Evolutionary conservation across 306 rosid species (phyloP).

Genomic region (Corylus heterophylla): DNA sequence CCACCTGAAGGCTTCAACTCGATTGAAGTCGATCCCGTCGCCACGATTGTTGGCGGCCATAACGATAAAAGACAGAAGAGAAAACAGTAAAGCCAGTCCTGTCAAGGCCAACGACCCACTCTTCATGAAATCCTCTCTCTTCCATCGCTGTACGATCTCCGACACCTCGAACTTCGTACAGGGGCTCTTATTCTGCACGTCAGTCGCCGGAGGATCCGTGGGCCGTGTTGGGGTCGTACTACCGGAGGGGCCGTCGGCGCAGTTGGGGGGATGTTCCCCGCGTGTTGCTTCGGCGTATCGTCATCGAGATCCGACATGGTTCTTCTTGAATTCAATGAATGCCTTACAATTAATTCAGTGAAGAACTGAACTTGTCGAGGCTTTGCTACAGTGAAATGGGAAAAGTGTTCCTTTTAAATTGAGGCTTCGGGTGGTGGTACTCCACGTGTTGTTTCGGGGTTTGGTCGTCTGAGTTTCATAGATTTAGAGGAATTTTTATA

Average conservation of each 20-base stretch:
- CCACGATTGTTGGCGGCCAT: too few species aligned
- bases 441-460: too few species aligned
- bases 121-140: conserved; percentile 60
- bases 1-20: background rate
- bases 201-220: background rate
- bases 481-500: too few species aligned
- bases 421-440: too few species aligned
- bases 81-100: conserved; percentile 55
- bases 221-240: too few species aligned
- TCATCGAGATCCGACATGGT: conserved; percentile 5
- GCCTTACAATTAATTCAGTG: background rate
- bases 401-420: too few species aligned
- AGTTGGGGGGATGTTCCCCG: conserved; percentile 29
- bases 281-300: conserved; percentile 32
- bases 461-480: too few species aligned
- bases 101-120: conserved; percentile 54
- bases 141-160: conserved; percentile 53
- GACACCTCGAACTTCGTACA: conserved; percentile 18
- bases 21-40: conserved; percentile 36
- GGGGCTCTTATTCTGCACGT: conserved; percentile 18
- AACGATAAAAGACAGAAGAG: conserved; percentile 39
- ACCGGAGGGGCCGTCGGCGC: conserved; percentile 16
- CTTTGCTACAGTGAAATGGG: too few species aligned
- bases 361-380: background rate
- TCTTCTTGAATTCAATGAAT: background rate